Conservation (phyloP, 2,329 filamentous ascomycete species). For the Hypoxylon sp. region DNA sequence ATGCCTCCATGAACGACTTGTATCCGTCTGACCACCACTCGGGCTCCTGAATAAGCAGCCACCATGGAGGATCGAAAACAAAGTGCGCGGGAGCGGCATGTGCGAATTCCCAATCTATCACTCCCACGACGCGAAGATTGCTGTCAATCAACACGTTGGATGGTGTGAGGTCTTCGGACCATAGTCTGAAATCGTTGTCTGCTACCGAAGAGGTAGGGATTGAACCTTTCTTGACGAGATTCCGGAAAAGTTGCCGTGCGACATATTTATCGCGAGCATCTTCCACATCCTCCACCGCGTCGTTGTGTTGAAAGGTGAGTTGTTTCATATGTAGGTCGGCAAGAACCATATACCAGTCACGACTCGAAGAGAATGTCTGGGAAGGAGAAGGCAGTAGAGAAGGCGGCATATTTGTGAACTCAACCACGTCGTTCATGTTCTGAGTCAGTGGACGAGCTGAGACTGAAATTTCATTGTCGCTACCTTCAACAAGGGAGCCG, state of each 20-base stretch:
- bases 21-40: constrained; percentile 54
- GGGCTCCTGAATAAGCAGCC: constrained; percentile 52
- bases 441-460: constrained; percentile 55
- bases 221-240: constrained; percentile 43
- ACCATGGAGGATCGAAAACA: constrained; percentile 55
- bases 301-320: constrained; percentile 58
- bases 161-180: constrained; percentile 28
- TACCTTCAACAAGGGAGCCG: constrained; percentile 53
- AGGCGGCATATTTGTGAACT: constrained; percentile 38
- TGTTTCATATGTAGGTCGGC: constrained; percentile 59
- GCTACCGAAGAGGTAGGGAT: neutral
- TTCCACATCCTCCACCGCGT: constrained; percentile 53
- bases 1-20: constrained; percentile 51
- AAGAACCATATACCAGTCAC: constrained; percentile 57
- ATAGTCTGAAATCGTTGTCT: constrained; percentile 45
- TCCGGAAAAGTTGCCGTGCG: constrained; percentile 58
- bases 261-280: constrained; percentile 61
- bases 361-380: constrained; percentile 49
- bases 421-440: constrained; percentile 59
- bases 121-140: constrained; percentile 48
- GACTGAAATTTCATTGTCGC: constrained; percentile 48
- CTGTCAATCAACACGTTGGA: constrained; percentile 43
- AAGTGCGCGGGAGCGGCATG: constrained; percentile 55
- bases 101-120: constrained; percentile 60
- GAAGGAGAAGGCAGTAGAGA: constrained; percentile 29